A percentile compares a stretch with the other conserved stretches of the same genome.
These are phyloP conservation scores for Trametes versicolor DNA, from an alignment of 1,284 basidiomycete species.

Conservation along the genomic window DNA sequence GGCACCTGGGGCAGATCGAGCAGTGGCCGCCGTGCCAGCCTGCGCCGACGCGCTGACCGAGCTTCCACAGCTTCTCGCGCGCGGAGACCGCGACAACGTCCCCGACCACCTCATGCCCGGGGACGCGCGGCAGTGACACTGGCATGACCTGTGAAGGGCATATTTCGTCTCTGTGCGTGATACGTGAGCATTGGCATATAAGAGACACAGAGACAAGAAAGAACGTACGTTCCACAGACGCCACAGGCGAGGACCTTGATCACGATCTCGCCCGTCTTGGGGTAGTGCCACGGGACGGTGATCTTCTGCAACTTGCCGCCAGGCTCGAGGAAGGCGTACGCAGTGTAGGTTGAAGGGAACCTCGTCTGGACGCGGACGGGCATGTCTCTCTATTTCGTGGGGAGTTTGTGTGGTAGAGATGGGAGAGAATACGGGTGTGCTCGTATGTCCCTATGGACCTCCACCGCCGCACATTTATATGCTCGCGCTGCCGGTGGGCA, in stretches of 20 bases:
- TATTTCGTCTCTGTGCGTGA: conserved; percentile 35
- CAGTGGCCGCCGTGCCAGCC: conserved; percentile 44
- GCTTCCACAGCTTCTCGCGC: conserved; percentile 32
- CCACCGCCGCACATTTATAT: not conserved
- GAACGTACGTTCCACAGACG: conserved; percentile 39
- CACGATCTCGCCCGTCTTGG: conserved; percentile 38
- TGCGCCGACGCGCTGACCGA: conserved; percentile 42
- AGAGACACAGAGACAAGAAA: no score
- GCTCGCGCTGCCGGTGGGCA: not conserved
- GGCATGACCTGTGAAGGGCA: conserved; percentile 33
- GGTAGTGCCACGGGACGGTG: conserved; percentile 39
- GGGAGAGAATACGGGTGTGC: not conserved
- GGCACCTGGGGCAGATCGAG: conserved; percentile 35
- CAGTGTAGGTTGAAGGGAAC: conserved; percentile 37
- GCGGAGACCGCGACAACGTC: conserved; percentile 38
- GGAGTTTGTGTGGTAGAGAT: not conserved
- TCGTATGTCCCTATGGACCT: no score
- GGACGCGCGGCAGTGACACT: conserved; percentile 33
- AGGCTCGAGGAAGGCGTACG: conserved; percentile 39
- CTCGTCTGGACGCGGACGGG: conserved; percentile 21
- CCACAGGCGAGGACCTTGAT: conserved; percentile 43
- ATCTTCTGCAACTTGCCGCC: conserved; percentile 36
- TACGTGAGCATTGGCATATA: not conserved
- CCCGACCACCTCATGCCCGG: conserved; percentile 43
- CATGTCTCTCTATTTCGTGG: conserved; percentile 6